A percentile compares a stretch with the other conserved stretches of the same genome.
These are phyloP conservation scores for Pseudotsuga menziesii DNA, from an alignment of 75 land plant species.

Conservation along the genomic window DNA sequence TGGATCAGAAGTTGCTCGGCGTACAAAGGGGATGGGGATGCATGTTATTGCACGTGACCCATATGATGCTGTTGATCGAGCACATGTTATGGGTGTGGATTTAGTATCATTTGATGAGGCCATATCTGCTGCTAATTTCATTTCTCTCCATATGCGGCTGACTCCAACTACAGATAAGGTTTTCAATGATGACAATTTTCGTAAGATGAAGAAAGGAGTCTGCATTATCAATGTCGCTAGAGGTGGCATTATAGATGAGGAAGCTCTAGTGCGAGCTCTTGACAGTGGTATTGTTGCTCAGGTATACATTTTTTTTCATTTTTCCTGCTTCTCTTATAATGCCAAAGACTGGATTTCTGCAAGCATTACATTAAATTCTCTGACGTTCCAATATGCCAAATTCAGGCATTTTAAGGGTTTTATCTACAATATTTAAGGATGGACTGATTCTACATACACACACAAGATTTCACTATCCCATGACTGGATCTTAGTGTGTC, in stretches of 20 bases:
- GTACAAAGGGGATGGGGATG: constrained; percentile 83
- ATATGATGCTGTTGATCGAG: constrained; percentile 70
- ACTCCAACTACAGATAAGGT: constrained; percentile 55
- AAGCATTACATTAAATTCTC: neutral
- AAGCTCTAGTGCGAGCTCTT: constrained; percentile 60
- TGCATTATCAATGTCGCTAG: constrained; percentile 73
- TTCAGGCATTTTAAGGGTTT: neutral
- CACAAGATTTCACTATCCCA: neutral
- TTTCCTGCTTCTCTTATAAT: neutral
- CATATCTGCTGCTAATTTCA: constrained; percentile 56
- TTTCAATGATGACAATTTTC: constrained; percentile 58
- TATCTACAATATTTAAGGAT: neutral
- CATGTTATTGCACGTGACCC: constrained; percentile 74
- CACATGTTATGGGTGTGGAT: constrained; percentile 69
- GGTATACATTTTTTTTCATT: constrained; percentile 26
- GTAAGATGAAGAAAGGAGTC: constrained; percentile 73
- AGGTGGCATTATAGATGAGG: constrained; percentile 79
- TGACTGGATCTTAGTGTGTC: neutral
- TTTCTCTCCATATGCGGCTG: constrained; percentile 77
- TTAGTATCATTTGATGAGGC: constrained; percentile 64
- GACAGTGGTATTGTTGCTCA: constrained; percentile 70
- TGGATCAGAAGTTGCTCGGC: constrained; percentile 73
- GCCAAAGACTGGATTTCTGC: too few relatives aligned
- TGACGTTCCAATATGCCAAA: neutral
- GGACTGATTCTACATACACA: neutral